These are phyloP conservation scores for Ambrosia hybrid DNA, from an alignment of 140 eudicot species.

Conservation along the genomic window DNA sequence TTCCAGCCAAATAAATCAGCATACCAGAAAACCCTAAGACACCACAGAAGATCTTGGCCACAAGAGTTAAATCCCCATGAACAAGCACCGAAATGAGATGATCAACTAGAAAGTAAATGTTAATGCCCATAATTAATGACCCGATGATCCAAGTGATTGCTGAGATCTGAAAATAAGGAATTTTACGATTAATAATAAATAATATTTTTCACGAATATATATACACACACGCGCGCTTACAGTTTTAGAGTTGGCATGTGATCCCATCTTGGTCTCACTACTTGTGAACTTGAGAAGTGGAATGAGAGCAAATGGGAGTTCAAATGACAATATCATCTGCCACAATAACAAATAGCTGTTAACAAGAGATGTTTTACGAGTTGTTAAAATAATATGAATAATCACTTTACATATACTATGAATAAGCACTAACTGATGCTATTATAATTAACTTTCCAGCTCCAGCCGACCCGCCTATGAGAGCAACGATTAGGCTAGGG, in stretches of 20 bases:
- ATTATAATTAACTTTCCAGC: conserved; percentile 90
- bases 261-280: conserved; percentile 96
- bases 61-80: conserved; percentile 50
- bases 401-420: not conserved
- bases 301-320: conserved; percentile 95
- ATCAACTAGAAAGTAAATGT: conserved; percentile 75
- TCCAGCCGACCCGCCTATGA: conserved; percentile 93
- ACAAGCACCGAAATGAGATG: conserved; percentile 58
- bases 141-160: conserved; percentile 84
- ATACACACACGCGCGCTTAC: conserved; percentile 16
- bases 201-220: no score
- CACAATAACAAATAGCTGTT: conserved; percentile 6
- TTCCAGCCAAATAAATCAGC: conserved; percentile 68
- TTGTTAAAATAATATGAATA: not conserved
- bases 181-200: not conserved
- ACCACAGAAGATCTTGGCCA: conserved; percentile 56
- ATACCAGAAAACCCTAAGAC: conserved; percentile 69
- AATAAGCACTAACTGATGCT: conserved; percentile 62
- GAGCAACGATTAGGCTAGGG: conserved; percentile 81
- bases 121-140: conserved; percentile 82
- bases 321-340: conserved; percentile 97
- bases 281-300: conserved; percentile 99
- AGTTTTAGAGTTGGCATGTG: conserved; percentile 63
- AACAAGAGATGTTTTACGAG: no score
- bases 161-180: conserved; percentile 50